Evolutionary conservation across 140 eudicot genomes (phyloP), one percentile per base, ranked within the genome.

Genomic region (Senecio squalidus): DNA sequence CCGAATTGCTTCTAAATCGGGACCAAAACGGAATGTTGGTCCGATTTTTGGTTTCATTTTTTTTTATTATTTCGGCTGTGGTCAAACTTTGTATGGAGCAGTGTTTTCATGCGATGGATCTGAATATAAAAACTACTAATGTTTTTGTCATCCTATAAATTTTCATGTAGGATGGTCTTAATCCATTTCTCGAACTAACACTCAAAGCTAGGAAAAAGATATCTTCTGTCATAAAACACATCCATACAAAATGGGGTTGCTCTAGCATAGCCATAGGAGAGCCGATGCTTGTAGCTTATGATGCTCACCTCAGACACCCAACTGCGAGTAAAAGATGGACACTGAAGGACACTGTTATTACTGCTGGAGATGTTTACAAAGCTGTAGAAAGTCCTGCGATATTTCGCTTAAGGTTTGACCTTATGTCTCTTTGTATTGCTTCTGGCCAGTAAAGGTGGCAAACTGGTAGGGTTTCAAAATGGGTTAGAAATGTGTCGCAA

Each of bases 181-280:
- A 84, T 78, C 99, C 95, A 3, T 84, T 77, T 69, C 55, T 87
- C 65, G 99, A 92, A 75, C 91, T 92, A 60, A 82, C 95, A 61
- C 57, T 92, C 52, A 84, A 83, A 41, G 75, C 78, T 43, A 76
- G 81, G 44, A 92, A 92, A 70, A 87, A 80, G 76, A 78, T 92
- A 67, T 79, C 99, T 0, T 92, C 99, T 53, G 89, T 92, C 66
- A 70, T 88, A 43, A 82, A 69, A 59, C 99, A 82, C 81, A 76
- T 92, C 33, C 56, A 66, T 62, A 53, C 75, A 18, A 92, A 92
- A 74, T 92, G 99, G 99, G 84, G 95, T 46, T 52, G 69, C 51
- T 84, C 96, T 22, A 60, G 61, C 46, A 53, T 71, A 47, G 87
- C 86, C 6, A 30, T 11, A 24, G 96, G 95, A 48, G 86, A 87